Evolutionary conservation across 2,329 filamentous ascomycete genomes (phyloP).

Genomic region (Penicillium glabrum): DNA sequence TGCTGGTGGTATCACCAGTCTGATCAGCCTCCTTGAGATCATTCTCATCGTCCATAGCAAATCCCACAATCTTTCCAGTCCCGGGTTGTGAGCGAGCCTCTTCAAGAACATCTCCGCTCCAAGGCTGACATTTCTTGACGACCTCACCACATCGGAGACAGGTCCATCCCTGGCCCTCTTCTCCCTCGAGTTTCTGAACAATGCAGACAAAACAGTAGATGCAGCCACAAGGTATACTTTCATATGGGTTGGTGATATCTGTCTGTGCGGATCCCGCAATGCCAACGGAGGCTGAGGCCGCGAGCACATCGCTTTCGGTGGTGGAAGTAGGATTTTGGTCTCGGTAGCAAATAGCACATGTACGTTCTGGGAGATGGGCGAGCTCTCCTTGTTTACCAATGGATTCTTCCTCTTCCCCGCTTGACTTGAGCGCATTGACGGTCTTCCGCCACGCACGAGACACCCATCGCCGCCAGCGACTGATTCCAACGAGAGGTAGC

Average conservation of each 20-base stretch:
- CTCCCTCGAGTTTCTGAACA: constrained; percentile 83
- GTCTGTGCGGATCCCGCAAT: constrained; percentile 86
- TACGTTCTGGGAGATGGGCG: constrained; percentile 83
- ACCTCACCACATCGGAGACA: constrained; percentile 85
- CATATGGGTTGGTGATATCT: constrained; percentile 95
- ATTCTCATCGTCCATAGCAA: constrained; percentile 33
- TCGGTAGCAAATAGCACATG: constrained; percentile 95
- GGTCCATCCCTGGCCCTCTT: constrained; percentile 91
- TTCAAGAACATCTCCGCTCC: constrained; percentile 81
- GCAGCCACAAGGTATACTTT: constrained; percentile 83
- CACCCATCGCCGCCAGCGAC: constrained; percentile 90
- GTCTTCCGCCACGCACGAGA: constrained; percentile 80
- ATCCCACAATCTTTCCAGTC: constrained; percentile 44
- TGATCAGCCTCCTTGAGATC: neutral
- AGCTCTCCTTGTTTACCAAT: constrained; percentile 67
- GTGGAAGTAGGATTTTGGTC: constrained; percentile 76
- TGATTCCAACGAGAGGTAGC: constrained; percentile 92
- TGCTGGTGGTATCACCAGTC: neutral
- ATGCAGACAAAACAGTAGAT: constrained; percentile 96
- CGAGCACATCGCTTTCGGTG: constrained; percentile 74
- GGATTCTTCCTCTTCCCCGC: constrained; percentile 51
- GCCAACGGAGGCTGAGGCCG: constrained; percentile 66
- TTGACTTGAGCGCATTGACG: constrained; percentile 59
- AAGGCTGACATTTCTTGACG: constrained; percentile 83
- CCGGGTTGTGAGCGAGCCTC: constrained; percentile 34